phyloP scores from a whole-genome alignment of 2,329 filamentous ascomycete genomes.

The Sporothrix sp. region DNA sequence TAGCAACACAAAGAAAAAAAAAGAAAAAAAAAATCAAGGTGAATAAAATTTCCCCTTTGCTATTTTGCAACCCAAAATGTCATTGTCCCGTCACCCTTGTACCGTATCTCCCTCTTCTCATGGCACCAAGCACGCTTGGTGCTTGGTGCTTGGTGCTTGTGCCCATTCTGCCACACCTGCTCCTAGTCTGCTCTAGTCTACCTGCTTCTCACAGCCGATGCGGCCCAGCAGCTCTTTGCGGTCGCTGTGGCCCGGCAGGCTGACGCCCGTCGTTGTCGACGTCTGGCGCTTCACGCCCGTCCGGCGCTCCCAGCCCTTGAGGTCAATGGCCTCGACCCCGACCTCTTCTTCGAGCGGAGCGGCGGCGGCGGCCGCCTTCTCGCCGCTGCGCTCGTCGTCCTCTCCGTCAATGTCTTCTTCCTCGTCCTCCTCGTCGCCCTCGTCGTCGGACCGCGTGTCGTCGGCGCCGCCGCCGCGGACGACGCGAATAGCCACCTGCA shows the following conservation, averaged over 20 bases:
- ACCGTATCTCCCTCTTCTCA: too few species aligned
- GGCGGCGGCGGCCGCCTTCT: slow-evolving; percentile 34
- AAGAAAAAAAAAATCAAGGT: neutral
- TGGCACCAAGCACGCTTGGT: too few species aligned
- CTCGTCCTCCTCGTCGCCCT: slow-evolving; percentile 52
- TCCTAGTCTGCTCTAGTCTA: slow-evolving; percentile 38
- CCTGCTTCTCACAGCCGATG: slow-evolving; percentile 74
- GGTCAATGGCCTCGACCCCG: slow-evolving; percentile 59
- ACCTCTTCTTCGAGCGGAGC: slow-evolving; percentile 62
- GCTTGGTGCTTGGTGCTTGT: too few species aligned
- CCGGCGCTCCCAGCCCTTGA: slow-evolving; percentile 53
- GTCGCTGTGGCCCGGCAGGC: slow-evolving; percentile 61
- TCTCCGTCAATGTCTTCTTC: slow-evolving; percentile 50
- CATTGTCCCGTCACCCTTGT: too few species aligned
- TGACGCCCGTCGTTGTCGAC: slow-evolving; percentile 48
- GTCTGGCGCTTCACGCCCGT: slow-evolving; percentile 43
- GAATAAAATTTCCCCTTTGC: neutral
- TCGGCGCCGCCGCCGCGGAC: slow-evolving; percentile 68
- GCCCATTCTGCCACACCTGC: neutral
- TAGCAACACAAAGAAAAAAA: neutral
- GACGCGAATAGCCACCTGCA: slow-evolving; percentile 72
- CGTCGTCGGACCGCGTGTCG: slow-evolving; percentile 79
- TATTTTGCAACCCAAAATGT: neutral
- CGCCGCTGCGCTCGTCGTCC: slow-evolving; percentile 39
- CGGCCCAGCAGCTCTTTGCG: slow-evolving; percentile 72